phyloP scores from a whole-genome alignment of 2,329 filamentous ascomycete genomes.

The Penicillium sp. region DNA sequence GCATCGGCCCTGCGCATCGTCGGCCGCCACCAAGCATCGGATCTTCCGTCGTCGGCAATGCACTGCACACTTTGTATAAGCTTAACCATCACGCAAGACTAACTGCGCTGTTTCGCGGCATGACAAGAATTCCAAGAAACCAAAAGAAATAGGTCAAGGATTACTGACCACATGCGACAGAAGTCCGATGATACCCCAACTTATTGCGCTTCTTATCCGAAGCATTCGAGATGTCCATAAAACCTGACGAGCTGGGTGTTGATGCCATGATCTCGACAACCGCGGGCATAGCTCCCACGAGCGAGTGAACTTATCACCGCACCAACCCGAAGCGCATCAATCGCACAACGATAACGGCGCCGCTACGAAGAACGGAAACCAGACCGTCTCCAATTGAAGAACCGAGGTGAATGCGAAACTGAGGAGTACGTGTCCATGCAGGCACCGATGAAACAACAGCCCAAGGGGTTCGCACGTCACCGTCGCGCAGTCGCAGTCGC shows the following conservation, averaged over 20 bases:
- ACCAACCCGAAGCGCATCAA: slow-evolving; percentile 26
- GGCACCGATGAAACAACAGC: slow-evolving; percentile 10
- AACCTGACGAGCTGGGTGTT: slow-evolving; percentile 29
- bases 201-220: slow-evolving; percentile 77
- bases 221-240: slow-evolving; percentile 34
- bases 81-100: too few relatives aligned
- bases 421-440: slow-evolving; percentile 14
- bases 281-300: slow-evolving; percentile 37
- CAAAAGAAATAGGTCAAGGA: slow-evolving; percentile 1
- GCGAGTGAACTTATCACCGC: slow-evolving; percentile 14
- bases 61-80: slow-evolving; percentile 49
- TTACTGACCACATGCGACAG: slow-evolving; percentile 86
- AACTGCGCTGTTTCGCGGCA: too few relatives aligned
- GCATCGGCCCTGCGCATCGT: slow-evolving; percentile 70
- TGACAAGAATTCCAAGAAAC: too few relatives aligned
- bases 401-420: slow-evolving; percentile 7
- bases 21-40: slow-evolving; percentile 70
- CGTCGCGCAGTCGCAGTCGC: too few relatives aligned
- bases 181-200: slow-evolving; percentile 89
- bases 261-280: slow-evolving; percentile 32
- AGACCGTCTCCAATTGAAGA: slow-evolving; percentile 2
- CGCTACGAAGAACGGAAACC: neutral
- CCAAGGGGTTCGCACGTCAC: too few relatives aligned
- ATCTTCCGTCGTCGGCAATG: slow-evolving; percentile 93
- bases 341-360: slow-evolving; percentile 5